These are phyloP conservation scores for Acorus gramineus DNA, from an alignment of 106 monocot species.

Conservation along the genomic window DNA sequence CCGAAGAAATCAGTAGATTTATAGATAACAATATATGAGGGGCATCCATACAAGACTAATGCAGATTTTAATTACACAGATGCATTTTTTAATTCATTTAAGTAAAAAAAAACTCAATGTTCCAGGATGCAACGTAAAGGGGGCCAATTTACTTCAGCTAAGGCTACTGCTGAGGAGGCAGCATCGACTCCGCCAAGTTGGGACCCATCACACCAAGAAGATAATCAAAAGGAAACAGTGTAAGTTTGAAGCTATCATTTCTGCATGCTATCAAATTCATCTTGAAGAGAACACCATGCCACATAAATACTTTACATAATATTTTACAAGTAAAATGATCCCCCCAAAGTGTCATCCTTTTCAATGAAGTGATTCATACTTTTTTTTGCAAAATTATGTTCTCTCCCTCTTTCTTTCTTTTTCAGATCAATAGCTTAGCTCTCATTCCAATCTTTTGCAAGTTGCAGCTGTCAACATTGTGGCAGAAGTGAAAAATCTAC, in stretches of 20 bases:
- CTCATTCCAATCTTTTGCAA: slow-evolving; percentile 7
- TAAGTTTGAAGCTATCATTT: slow-evolving; percentile 17
- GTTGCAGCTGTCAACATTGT: slow-evolving; percentile 70
- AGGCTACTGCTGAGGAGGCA: slow-evolving; percentile 40
- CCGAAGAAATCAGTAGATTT: too few relatives aligned
- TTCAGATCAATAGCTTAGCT: background rate
- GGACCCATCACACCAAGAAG: slow-evolving; percentile 42
- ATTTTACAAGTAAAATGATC: background rate
- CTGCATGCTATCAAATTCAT: background rate
- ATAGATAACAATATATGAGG: too few relatives aligned
- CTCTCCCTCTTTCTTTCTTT: background rate
- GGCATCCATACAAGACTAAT: background rate
- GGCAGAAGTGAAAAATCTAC: slow-evolving; percentile 66
- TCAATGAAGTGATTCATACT: too few relatives aligned
- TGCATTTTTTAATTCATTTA: background rate
- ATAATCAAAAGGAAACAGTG: slow-evolving; percentile 37
- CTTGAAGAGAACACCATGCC: background rate
- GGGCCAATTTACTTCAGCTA: slow-evolving; percentile 73
- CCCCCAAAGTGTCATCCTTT: too few relatives aligned
- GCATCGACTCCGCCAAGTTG: slow-evolving; percentile 29
- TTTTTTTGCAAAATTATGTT: too few relatives aligned
- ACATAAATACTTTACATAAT: background rate
- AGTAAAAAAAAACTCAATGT: background rate
- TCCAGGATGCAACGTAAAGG: slow-evolving; percentile 73
- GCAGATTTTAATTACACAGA: background rate